Conservation (phyloP, 768 basidiomycete species). For the Dendrothele bispora region DNA sequence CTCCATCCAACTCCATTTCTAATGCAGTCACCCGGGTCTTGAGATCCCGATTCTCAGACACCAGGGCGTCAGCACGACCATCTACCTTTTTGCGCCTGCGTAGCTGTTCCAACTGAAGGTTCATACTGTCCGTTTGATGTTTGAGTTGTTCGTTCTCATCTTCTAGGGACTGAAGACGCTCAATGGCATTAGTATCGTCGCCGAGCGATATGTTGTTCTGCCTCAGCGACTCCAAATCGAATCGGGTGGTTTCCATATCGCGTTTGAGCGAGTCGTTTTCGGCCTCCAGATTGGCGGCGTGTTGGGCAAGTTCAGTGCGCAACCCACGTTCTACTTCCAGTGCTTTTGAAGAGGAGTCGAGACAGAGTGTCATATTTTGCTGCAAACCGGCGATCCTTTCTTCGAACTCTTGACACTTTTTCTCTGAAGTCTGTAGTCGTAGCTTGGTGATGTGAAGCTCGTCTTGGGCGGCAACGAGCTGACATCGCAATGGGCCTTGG, state of each 20-base stretch:
- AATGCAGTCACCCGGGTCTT: neutral
- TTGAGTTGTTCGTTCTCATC: constrained; percentile 1
- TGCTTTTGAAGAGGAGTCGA: constrained; percentile 24
- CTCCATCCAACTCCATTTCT: neutral
- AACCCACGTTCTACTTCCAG: constrained; percentile 24
- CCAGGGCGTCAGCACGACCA: too few species aligned
- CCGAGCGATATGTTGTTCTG: constrained; percentile 7
- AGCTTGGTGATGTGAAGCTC: constrained; percentile 19
- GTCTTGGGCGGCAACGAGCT: constrained; percentile 20
- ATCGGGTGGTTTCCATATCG: constrained; percentile 8
- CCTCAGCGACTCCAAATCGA: constrained; percentile 9
- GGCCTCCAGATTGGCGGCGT: constrained; percentile 13
- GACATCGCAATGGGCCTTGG: constrained; percentile 17
- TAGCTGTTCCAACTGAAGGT: neutral
- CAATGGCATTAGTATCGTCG: constrained; percentile 13
- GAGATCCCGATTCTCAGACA: neutral
- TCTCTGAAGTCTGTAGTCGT: constrained; percentile 17
- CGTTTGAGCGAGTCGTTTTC: constrained; percentile 16
- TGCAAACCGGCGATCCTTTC: constrained; percentile 18
- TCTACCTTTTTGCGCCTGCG: neutral
- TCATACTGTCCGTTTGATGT: neutral
- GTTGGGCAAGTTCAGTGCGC: constrained; percentile 20
- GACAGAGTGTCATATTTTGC: constrained; percentile 17
- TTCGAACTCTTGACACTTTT: constrained; percentile 15
- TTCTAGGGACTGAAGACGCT: constrained; percentile 12